phyloP scores from a whole-genome alignment of 2,329 filamentous ascomycete genomes.

The Phyllosticta capitalensis region DNA sequence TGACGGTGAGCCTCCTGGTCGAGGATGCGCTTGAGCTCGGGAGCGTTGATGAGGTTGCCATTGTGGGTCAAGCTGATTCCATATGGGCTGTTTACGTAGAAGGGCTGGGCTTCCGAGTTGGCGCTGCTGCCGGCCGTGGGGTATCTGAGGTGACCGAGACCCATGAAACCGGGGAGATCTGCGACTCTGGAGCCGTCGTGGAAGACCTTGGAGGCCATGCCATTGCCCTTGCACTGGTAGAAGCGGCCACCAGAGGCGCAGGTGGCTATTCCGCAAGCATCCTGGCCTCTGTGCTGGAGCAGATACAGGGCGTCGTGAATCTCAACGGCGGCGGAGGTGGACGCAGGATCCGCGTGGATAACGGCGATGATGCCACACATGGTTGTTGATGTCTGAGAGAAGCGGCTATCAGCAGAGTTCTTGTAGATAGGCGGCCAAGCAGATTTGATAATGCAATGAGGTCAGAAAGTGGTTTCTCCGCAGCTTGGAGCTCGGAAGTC shows the following conservation, averaged over 20 bases:
- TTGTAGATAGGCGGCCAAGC: not conserved
- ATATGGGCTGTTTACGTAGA: conserved; percentile 81
- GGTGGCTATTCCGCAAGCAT: conserved; percentile 77
- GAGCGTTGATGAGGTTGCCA: conserved; percentile 77
- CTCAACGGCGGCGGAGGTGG: conserved; percentile 29
- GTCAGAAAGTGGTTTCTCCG: conserved; percentile 15
- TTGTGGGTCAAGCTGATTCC: conserved; percentile 78
- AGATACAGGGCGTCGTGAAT: conserved; percentile 33
- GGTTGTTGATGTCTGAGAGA: conserved; percentile 15
- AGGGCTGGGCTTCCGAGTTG: conserved; percentile 82
- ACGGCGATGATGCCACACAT: conserved; percentile 45
- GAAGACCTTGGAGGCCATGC: conserved; percentile 79
- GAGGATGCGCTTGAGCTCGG: conserved; percentile 59
- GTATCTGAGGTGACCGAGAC: conserved; percentile 77
- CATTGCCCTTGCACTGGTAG: conserved; percentile 84
- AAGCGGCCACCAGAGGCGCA: conserved; percentile 68
- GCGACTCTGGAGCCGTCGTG: conserved; percentile 64
- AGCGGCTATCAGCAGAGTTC: not conserved
- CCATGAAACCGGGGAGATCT: conserved; percentile 77
- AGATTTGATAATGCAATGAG: not conserved
- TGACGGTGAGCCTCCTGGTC: conserved; percentile 73
- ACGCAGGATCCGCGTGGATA: conserved; percentile 35
- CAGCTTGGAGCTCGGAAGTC: conserved; percentile 28
- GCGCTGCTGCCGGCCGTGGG: conserved; percentile 78
- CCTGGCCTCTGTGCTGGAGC: conserved; percentile 59